These are phyloP conservation scores for Neurospora sp. DNA, from an alignment of 495 filamentous ascomycete genomes.

Conservation along the genomic window DNA sequence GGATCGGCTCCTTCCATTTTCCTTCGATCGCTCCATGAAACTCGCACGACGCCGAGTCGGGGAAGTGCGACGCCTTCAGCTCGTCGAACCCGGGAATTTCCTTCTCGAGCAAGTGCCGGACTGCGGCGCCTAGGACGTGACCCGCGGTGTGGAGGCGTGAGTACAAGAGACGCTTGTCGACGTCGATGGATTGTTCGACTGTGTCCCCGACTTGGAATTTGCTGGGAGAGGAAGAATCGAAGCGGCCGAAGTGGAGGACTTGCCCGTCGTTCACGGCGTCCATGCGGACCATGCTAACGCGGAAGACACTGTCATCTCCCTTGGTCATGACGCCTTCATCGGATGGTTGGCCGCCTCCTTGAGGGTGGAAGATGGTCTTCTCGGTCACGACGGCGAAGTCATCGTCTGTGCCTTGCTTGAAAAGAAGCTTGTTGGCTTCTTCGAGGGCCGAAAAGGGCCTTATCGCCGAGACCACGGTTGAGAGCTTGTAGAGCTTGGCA, in stretches of 20 bases:
- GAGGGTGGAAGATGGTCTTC: conserved; percentile 56
- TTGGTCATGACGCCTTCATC: conserved; percentile 45
- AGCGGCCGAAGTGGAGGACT: conserved; percentile 50
- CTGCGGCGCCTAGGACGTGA: conserved; percentile 50
- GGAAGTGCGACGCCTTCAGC: conserved; percentile 53
- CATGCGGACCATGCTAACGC: conserved; percentile 43
- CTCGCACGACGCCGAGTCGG: conserved; percentile 48
- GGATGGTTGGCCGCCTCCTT: conserved; percentile 57
- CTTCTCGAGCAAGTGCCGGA: conserved; percentile 41
- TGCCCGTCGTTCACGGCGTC: conserved; percentile 31
- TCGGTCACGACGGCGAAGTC: conserved; percentile 42
- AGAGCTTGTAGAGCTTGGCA: conserved; percentile 34
- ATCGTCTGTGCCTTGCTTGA: conserved; percentile 34
- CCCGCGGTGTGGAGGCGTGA: conserved; percentile 57
- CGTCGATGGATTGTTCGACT: conserved; percentile 43
- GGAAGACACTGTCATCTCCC: conserved; percentile 24
- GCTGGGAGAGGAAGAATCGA: conserved; percentile 15
- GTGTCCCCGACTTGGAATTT: conserved; percentile 27
- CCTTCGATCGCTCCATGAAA: conserved; percentile 51
- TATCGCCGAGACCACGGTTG: conserved; percentile 35
- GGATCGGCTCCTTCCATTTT: conserved; percentile 47
- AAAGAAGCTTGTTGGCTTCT: conserved; percentile 36
- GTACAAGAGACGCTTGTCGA: conserved; percentile 42
- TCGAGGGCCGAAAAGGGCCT: conserved; percentile 35
- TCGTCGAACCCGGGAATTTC: conserved; percentile 44